Percentiles rank a stretch among this genome's conserved stretches.
phyloP scores from a whole-genome alignment of 345 rosid species.

The Erucastrum elatum region DNA sequence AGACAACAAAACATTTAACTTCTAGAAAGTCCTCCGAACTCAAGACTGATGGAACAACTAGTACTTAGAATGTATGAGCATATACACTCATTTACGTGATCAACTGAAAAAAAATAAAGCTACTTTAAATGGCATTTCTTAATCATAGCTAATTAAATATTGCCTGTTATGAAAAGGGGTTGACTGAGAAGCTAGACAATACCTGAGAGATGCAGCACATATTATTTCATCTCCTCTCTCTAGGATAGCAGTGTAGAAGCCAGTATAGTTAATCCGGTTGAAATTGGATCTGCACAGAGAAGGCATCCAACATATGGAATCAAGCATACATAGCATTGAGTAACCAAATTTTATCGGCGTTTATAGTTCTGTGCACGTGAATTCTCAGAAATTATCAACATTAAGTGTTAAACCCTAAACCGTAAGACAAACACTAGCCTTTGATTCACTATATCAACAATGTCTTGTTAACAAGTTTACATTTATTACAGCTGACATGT shows the following conservation, averaged over 20 bases:
- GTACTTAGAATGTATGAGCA: background rate
- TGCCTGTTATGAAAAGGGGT: background rate
- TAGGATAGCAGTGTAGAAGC: slow-evolving; percentile 44
- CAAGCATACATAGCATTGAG: slow-evolving; percentile 11
- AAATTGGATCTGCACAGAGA: slow-evolving; percentile 40
- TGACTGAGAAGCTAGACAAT: slow-evolving; percentile 12
- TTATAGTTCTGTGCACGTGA: background rate
- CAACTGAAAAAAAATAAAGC: background rate
- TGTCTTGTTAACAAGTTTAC: background rate
- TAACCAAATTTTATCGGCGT: background rate
- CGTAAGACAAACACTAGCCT: slow-evolving; percentile 2
- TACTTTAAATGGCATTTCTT: background rate
- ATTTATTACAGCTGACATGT: too few species aligned
- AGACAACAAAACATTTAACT: background rate
- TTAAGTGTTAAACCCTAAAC: background rate
- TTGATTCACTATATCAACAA: slow-evolving; percentile 7
- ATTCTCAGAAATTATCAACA: background rate
- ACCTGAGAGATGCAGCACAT: slow-evolving; percentile 46
- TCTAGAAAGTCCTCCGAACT: slow-evolving; percentile 6
- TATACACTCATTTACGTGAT: slow-evolving; percentile 4
- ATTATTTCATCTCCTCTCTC: slow-evolving; percentile 45
- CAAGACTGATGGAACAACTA: background rate
- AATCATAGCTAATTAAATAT: slow-evolving; percentile 5
- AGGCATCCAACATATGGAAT: slow-evolving; percentile 8
- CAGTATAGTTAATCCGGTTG: slow-evolving; percentile 40